phyloP scores from a whole-genome alignment of 2,329 filamentous ascomycete genomes.

The Aspergillus sp. region DNA sequence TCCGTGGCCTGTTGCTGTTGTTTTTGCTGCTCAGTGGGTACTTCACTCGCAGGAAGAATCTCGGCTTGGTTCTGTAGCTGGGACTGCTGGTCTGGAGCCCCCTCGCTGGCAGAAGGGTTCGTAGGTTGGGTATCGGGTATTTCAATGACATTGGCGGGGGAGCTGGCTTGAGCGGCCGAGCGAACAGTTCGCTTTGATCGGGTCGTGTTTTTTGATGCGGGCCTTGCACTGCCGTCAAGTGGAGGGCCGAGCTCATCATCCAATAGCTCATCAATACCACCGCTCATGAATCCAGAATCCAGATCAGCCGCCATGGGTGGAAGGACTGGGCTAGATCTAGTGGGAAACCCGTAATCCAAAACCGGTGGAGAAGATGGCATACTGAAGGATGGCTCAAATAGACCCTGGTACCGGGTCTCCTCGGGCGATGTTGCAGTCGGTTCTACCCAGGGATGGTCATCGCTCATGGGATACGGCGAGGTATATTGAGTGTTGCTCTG shows the following conservation, averaged over 20 bases:
- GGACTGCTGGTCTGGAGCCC: not conserved
- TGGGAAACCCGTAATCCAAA: slow-evolving; percentile 62
- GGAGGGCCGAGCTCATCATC: slow-evolving; percentile 54
- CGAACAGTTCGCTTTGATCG: slow-evolving; percentile 24
- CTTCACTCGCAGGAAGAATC: slow-evolving; percentile 11
- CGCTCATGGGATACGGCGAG: slow-evolving; percentile 42
- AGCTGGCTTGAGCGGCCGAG: slow-evolving; percentile 25
- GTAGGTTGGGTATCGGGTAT: slow-evolving; percentile 22
- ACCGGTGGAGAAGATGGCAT: slow-evolving; percentile 90
- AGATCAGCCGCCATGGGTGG: slow-evolving; percentile 56
- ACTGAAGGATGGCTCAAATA: slow-evolving; percentile 69
- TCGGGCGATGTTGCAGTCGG: slow-evolving; percentile 51
- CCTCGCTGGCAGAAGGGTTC: slow-evolving; percentile 14
- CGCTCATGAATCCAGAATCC: slow-evolving; percentile 85
- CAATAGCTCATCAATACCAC: slow-evolving; percentile 68
- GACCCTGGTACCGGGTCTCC: slow-evolving; percentile 49
- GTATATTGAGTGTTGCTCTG: slow-evolving; percentile 41
- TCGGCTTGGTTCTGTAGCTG: not conserved
- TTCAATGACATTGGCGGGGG: slow-evolving; percentile 25
- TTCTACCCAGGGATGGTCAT: slow-evolving; percentile 42
- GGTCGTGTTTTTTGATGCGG: slow-evolving; percentile 17
- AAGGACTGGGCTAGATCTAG: slow-evolving; percentile 77
- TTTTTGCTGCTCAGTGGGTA: not conserved
- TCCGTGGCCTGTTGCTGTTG: slow-evolving; percentile 17
- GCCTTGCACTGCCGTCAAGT: slow-evolving; percentile 24